Base-by-base conservation (phyloP, 1,284 basidiomycete species). In the Apiotrichum montevideense region DNA sequence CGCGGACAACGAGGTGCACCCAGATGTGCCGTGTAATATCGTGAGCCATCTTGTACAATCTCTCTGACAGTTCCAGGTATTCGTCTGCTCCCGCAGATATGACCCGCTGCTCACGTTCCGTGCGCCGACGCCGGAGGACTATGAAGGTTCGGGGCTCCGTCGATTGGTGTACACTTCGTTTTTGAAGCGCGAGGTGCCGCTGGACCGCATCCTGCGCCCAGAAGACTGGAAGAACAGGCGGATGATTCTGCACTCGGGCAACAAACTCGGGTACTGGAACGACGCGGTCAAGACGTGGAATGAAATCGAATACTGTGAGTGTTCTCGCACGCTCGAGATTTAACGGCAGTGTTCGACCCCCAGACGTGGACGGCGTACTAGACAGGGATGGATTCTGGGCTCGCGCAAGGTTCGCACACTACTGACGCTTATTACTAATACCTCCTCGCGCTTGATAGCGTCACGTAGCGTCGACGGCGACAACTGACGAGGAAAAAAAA, bases 1-100 rank as follows among this genome's bases (percentile, higher is more conserved):
- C 75, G 0, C 78, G 80, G 32, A 79, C 83, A 42, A 71, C 14
- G 40, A 43, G 33, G 32, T 51, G 40, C 6, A 14, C 13, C 40
- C 79, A 33, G 73, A 80, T 2, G 83, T 85, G 43, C 85, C 88
- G 66, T 77, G 86, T 49, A 93, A 93, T 71, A 82, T 90, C 76
- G 90, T 90, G 62, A 54, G 81, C 11, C 32, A 46, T 42, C 8
- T 14, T 15, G 6, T 14, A 21, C 21, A 21, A 21, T 21, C 21
- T 6, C 21, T 21, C 21, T 21, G 21, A 21, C 21, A 35, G 9
- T 6, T 10, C 34, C 56, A 59, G 57, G 58, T 62, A 6, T 54
- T 58, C 35, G 41, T 56, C 1, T 58, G 56, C 54, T 49, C 52
- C 33, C 46, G 15, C n/a, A 11, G 79, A 15, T 82, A 85, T 13